Conservation (phyloP, 1,139 yeast genomes). For the Kodamaea sp. region DNA sequence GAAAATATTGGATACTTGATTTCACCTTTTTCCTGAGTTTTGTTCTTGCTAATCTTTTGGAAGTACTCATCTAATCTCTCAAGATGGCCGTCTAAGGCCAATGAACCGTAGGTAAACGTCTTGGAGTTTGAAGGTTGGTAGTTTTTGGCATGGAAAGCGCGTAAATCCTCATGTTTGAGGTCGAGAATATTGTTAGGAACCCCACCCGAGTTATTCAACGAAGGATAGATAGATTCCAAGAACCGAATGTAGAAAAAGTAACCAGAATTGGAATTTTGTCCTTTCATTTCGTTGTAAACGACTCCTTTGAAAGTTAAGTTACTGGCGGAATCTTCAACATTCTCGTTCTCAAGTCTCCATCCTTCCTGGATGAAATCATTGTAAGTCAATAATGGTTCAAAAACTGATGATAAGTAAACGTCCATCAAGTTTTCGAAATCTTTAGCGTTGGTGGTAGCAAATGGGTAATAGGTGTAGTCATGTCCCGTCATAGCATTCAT, state of each 20-base stretch:
- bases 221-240: constrained; percentile 82
- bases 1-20: constrained; percentile 32
- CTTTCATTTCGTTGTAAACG: constrained; percentile 98
- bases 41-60: constrained; percentile 48
- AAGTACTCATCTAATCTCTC: constrained; percentile 56
- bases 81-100: constrained; percentile 66
- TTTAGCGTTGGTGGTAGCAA: constrained; percentile 84
- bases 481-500: constrained; percentile 99
- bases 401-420: constrained; percentile 85
- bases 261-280: constrained; percentile 88
- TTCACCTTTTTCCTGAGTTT: constrained; percentile 14
- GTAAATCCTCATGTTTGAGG: constrained; percentile 69
- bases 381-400: constrained; percentile 74
- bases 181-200: constrained; percentile 82
- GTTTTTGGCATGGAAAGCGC: constrained; percentile 68
- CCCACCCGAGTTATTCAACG: constrained; percentile 90
- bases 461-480: constrained; percentile 93
- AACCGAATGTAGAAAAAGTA: constrained; percentile 83
- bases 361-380: constrained; percentile 96
- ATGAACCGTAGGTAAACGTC: constrained; percentile 84
- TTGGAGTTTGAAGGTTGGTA: constrained; percentile 91
- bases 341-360: constrained; percentile 88
- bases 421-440: constrained; percentile 85
- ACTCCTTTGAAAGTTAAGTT: constrained; percentile 88
- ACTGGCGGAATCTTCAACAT: constrained; percentile 53